phyloP scores from a whole-genome alignment of 1,139 yeast species.

The Suhomyces guaymorum region DNA sequence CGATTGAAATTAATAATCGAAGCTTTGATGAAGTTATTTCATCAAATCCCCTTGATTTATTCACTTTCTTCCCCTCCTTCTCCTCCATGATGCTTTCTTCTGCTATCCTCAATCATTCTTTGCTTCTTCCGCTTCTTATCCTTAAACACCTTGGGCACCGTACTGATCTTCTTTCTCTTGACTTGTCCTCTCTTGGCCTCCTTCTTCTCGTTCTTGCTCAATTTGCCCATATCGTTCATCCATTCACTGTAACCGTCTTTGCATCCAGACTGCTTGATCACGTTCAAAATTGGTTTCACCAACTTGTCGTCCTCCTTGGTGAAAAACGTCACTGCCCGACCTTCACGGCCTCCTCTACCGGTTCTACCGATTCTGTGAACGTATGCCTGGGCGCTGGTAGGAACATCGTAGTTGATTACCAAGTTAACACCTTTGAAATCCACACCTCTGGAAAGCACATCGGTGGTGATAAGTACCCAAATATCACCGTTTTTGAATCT shows the following conservation, averaged over 20 bases:
- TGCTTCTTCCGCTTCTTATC: slow-evolving; percentile 61
- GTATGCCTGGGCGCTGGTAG: slow-evolving; percentile 89
- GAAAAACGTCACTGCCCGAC: slow-evolving; percentile 88
- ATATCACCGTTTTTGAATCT: slow-evolving; percentile 85
- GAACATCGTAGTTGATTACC: slow-evolving; percentile 95
- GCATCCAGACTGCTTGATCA: slow-evolving; percentile 91
- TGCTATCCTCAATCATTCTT: slow-evolving; percentile 81
- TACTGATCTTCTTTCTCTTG: slow-evolving; percentile 75
- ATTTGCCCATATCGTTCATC: slow-evolving; percentile 78
- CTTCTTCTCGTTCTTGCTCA: slow-evolving; percentile 67
- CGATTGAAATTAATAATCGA: too few species aligned
- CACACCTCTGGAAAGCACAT: slow-evolving; percentile 93
- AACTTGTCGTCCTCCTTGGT: slow-evolving; percentile 83
- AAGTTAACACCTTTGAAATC: slow-evolving; percentile 95
- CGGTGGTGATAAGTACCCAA: slow-evolving; percentile 97
- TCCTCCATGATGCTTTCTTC: slow-evolving; percentile 41
- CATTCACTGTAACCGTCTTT: slow-evolving; percentile 67
- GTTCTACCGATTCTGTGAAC: slow-evolving; percentile 99
- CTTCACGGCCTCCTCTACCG: slow-evolving; percentile 89
- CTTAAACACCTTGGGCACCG: slow-evolving; percentile 75
- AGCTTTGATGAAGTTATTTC: too few species aligned
- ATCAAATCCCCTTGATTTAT: neutral
- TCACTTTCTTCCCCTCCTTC: neutral
- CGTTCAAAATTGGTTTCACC: slow-evolving; percentile 83
- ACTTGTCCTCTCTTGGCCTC: slow-evolving; percentile 59